Base-by-base conservation (phyloP, 257 asterid genomes). In the Solanum megistacrolobum region DNA sequence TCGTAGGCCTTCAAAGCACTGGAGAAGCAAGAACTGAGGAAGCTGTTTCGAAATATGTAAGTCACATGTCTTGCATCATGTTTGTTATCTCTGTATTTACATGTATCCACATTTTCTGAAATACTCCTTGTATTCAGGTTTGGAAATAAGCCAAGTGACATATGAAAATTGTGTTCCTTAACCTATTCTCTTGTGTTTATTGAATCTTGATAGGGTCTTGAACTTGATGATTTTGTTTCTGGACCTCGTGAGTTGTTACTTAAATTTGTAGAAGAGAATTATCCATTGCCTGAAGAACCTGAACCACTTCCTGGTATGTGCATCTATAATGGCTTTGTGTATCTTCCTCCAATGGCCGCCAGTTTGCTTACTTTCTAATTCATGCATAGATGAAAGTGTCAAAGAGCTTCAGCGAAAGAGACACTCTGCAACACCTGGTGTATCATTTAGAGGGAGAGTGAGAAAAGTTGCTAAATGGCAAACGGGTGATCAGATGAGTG, bases 21-120 rank as follows among this genome's bases (percentile, higher is more conserved):
- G 99, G 99, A 92, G 99, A 96, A 91, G 99, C 98, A 74, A 95
- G 99, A 60, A 96, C 99, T 29, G 99, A 97, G 89, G 99, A 96
- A 93, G 99, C 98, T 32, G 93, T 97, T 81, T 92, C 98, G 84
- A 97, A 97, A 97, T 92, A 96, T 91, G 99, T 97, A 89, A 89
- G 98, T 81, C 83, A 89, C 52, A 31, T 48, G 48, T 68, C 86
- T 75, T 88, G 76, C 86, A 39, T 78, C 35, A 29, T 87, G 38
- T 86, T 82, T 88, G 84, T 76, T 86, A 71, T 60, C 32, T 46
- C 25, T 38, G 79, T 84, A 31, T 68, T 82, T 43, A 43, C 39
- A 79, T 79, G 85, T 43, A 79, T 79, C 38, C 29, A 65, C 32
- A 65, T 66, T 86, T 69, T 79, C 34, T 10, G 78, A 14, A 34